Base-by-base conservation (phyloP, 1,284 basidiomycete species). In the Anthracocystis walkeri region DNA sequence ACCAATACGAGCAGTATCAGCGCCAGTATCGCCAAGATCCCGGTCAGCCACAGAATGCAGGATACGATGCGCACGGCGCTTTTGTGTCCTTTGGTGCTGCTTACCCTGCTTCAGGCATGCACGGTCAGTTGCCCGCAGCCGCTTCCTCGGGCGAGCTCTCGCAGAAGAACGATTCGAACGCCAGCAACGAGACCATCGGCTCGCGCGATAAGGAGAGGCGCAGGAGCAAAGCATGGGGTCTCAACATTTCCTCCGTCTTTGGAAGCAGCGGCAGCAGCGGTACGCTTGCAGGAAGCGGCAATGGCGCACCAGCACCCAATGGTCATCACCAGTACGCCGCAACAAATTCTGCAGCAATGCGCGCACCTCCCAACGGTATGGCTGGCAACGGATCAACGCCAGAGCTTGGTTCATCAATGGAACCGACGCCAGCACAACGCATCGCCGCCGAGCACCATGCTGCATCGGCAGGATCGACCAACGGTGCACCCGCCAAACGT, bases 401-500 rank as follows among this genome's bases (percentile, higher is more conserved):
- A 53, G 61, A 60, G 25, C 46, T 57, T 12, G 31, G 56, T 23
- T 21, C 42, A 14, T 61, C 65, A 1, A 44, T 59, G 16, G 65
- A 66, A 33, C 71, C 70, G 21, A 78, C 78, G 20, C 75, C 79
- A 6, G 75, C 77, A 16, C 78, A 79, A 53, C 59, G 64, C 40
- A 60, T 77, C 25, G 71, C 66, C 12, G 78, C 73, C 33, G 80
- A 78, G 45, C 72, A 77, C 45, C 61, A 51, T 25, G 63, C 62
- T 11, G 31, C 35, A 21, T 49, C 27, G 25, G 46, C 60, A 10
- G 53, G 61, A 64, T 83, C 56, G 23, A 16, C 55, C 87, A 23
- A 88, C 88, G 33, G 87, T 74, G 54, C 63, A 82, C 16, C 84
- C 85, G 44, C 40, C 41, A 58, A 78, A 31, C 86, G 87, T 58